phyloP scores from a whole-genome alignment of 306 rosid genomes.

The Luffa aegyptiaca region DNA sequence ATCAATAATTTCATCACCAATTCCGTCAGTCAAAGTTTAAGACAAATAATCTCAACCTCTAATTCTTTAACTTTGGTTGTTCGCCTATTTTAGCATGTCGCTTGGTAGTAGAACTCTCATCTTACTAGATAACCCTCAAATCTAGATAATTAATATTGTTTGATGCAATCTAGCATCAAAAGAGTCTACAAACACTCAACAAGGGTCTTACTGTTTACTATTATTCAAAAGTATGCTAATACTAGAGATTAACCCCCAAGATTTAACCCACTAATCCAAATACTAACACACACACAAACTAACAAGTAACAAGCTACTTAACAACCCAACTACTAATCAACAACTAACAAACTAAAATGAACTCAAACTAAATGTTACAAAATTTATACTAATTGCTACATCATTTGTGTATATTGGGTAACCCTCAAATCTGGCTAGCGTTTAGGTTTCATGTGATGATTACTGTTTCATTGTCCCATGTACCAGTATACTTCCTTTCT shows the following conservation, averaged over 20 bases:
- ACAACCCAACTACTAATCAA: background rate
- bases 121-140: background rate
- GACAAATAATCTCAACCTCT: too few species aligned
- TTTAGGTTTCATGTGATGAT: background rate
- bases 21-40: too few species aligned
- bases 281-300: background rate
- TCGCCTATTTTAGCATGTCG: background rate
- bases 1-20: too few species aligned
- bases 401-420: background rate
- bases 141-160: background rate
- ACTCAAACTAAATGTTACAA: background rate
- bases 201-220: background rate
- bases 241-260: background rate
- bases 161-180: background rate
- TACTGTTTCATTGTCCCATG: background rate
- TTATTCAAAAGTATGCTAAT: background rate
- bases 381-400: background rate
- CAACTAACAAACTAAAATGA: background rate
- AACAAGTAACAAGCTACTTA: background rate
- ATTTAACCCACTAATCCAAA: background rate
- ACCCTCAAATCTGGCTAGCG: background rate
- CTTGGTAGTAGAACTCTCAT: background rate
- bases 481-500: background rate
- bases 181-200: background rate
- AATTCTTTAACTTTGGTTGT: too few species aligned